Evolutionary conservation across 1,139 yeast genomes (phyloP).

Genomic region (Yamadazyma spencermartinsiae): DNA sequence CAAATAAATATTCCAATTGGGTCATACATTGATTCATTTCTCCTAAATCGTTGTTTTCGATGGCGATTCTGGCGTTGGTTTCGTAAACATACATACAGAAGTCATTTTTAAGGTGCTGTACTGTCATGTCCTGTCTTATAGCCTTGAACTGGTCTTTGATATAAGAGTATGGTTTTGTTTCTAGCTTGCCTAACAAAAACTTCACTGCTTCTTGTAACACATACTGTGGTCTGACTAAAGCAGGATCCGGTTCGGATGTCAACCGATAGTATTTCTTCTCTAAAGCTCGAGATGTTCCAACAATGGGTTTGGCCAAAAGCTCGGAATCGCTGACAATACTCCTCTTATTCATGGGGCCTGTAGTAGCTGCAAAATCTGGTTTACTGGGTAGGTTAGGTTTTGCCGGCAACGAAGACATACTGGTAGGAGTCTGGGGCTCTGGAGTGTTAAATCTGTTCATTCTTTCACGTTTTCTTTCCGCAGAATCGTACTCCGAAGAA

Average conservation of each 20-base stretch:
- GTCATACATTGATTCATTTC: slow-evolving; percentile 96
- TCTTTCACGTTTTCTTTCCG: slow-evolving; percentile 44
- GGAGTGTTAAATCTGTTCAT: slow-evolving; percentile 48
- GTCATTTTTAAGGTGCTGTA: slow-evolving; percentile 80
- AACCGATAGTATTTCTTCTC: slow-evolving; percentile 81
- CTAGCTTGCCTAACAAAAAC: slow-evolving; percentile 48
- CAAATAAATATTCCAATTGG: slow-evolving; percentile 66
- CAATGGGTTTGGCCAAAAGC: slow-evolving; percentile 29
- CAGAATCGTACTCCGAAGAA: slow-evolving; percentile 30
- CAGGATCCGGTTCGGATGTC: slow-evolving; percentile 91
- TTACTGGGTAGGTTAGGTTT: slow-evolving; percentile 7
- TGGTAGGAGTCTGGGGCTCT: slow-evolving; percentile 21
- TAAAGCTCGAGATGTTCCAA: slow-evolving; percentile 64
- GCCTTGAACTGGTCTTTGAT: slow-evolving; percentile 89
- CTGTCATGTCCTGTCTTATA: slow-evolving; percentile 88
- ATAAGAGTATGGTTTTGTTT: slow-evolving; percentile 63
- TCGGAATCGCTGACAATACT: background rate
- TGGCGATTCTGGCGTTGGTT: slow-evolving; percentile 82
- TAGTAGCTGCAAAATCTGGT: slow-evolving; percentile 9
- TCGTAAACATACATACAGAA: slow-evolving; percentile 83
- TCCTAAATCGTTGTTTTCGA: slow-evolving; percentile 81
- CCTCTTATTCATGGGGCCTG: background rate
- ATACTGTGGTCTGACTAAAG: slow-evolving; percentile 69
- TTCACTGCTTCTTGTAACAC: slow-evolving; percentile 61
- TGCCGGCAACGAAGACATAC: slow-evolving; percentile 2